Base-by-base conservation (phyloP, 768 basidiomycete species). In the Gelatoporia subvermispora region DNA sequence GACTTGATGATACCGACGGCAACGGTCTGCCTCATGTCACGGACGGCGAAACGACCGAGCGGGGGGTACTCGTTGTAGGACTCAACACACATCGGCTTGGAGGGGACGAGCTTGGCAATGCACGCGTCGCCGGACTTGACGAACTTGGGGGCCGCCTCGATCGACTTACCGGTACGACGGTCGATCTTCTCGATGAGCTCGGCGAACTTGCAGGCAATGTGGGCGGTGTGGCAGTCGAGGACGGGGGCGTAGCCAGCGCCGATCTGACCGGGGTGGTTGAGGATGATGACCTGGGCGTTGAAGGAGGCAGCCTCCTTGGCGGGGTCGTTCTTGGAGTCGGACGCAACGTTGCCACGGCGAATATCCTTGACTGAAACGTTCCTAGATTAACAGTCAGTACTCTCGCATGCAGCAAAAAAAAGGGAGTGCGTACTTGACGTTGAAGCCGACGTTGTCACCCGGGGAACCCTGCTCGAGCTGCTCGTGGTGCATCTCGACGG, bases 301-400 rank as follows among this genome's bases (percentile, higher is more conserved):
- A 98, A 95, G 53, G 93, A 95, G 56, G 93, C 91, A 57, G 94
- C 93, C 77, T 96, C 94, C 84, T 94, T 96, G 60, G 94, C 93
- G 62, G 96, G 96, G 79, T 98, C 95, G 75, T 97, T 97, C 91
- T 99, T 99, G 63, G 94, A 93, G 84, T 99, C 96, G 59, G 93
- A 96, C 68, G 90, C 91, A 62, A 98, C 96, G 74, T 98, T 97
- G 54, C 96, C 96, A 79, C 96, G 93, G 66, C 96, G 93, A 65
- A 98, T 98, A 78, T 99, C 96, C 84, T 99, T 99, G 72, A 99
- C 95, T 53, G 96, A 98, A 41, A 99, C 96, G 90, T 96, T 96
- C 85, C 87, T 91, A 43, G n/a, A 48, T 56, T n/a, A 57, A 34
- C 45, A 18, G n/a, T 22, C 13, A 3, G 41, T 8, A 45, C 47